Conservation (phyloP, 2,329 filamentous ascomycete genomes). For the Aspergillus fijiensis region DNA sequence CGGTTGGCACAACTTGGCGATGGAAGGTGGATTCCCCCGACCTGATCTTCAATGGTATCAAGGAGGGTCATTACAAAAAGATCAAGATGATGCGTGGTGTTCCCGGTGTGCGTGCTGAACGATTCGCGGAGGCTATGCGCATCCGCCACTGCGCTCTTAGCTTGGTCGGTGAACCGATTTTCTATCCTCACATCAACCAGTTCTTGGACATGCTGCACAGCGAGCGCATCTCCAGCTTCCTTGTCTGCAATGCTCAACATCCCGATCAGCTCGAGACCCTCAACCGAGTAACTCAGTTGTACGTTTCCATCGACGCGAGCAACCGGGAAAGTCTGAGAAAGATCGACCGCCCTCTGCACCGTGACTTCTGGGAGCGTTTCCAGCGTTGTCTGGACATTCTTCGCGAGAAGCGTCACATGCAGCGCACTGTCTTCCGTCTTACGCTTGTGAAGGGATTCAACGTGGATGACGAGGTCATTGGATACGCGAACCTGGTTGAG, state of each 20-base stretch:
- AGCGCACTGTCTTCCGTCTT: conserved; percentile 90
- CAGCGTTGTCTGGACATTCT: conserved; percentile 86
- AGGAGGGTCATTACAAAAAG: conserved; percentile 90
- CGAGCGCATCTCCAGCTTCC: conserved; percentile 86
- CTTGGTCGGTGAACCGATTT: conserved; percentile 95
- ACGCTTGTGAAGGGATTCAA: conserved; percentile 99
- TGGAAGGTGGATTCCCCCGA: conserved; percentile 93
- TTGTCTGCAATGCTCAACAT: conserved; percentile 97
- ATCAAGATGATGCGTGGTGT: conserved; percentile 97
- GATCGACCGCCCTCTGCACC: conserved; percentile 88
- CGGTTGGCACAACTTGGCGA: conserved; percentile 93
- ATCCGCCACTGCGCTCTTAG: conserved; percentile 91
- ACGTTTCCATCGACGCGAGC: conserved; percentile 92
- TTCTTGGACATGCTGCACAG: conserved; percentile 79
- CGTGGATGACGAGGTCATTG: conserved; percentile 85
- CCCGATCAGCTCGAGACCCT: conserved; percentile 83
- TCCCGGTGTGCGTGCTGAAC: conserved; percentile 85
- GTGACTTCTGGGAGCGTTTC: conserved; percentile 98
- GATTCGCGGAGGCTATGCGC: conserved; percentile 87
- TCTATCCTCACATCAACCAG: conserved; percentile 96
- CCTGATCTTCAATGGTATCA: conserved; percentile 85
- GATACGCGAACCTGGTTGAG: conserved; percentile 86
- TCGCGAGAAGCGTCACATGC: conserved; percentile 74
- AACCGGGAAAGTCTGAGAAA: conserved; percentile 83
- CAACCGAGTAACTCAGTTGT: conserved; percentile 86